Evolutionary conservation across 345 rosid genomes (phyloP), one percentile per base, ranked within the genome.

Genomic region (Rhizophora mangle): DNA sequence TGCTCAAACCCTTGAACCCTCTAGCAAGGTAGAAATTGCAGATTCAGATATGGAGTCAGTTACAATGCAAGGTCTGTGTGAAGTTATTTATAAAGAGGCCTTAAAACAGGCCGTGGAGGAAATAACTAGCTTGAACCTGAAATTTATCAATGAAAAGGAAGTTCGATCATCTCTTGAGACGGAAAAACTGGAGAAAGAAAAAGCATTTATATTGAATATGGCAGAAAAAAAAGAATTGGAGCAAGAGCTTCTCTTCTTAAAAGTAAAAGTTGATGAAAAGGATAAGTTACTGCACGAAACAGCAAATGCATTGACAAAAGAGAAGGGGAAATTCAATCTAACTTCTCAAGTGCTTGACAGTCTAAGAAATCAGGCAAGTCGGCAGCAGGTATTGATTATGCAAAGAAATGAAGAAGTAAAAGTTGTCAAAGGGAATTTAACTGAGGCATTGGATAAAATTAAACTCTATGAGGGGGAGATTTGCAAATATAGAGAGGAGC

Each of bases 81-180:
- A 64, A 51, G 67, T 81, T 22, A 59, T 86, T 63, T 81, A 72
- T 60, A 71, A 66, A 76, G 92, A 81, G 76, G 68, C 87, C 66
- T 73, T 90, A 60, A 83, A 76, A 80, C 94, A 87, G 80, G 96
- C 92, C 29, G 72, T 71, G 74, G 80, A 78, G 82, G 79, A 83
- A 80, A 69, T 84, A 37, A 61, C 32, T 52, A 70, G 64, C 60
- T 78, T 85, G 81, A 83, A 78, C 63, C 34, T 29, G 68, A 71
- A 65, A 71, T 82, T 74, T 66, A 52, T 62, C n/a, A 55, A 66
- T 34, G 89, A 87, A 81, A 78, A 52, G 11, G 64, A 79, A 61
- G 20, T 56, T 59, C 80, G 78, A 68, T 64, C 67, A 54, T 62
- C 68, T 2, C 71, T 77, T 58, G 86, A 83, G 67, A 59, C 51